Conservation (phyloP, 257 asterid species). For the Solanum pennellii region DNA sequence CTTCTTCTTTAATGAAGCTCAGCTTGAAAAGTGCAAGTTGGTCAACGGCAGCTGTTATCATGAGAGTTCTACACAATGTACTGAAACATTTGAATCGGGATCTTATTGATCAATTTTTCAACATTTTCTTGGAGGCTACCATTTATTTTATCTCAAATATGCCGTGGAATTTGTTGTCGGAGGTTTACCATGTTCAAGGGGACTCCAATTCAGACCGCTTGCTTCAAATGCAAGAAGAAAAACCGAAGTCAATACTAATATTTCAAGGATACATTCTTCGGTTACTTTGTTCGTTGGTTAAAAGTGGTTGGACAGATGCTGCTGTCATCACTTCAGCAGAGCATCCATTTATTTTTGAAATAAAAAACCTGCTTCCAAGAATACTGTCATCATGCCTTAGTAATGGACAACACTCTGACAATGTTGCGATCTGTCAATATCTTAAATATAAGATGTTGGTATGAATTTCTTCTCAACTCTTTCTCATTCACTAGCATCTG, state of each 20-base stretch:
- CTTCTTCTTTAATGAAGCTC: conserved; percentile 19
- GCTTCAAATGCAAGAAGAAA: conserved; percentile 5
- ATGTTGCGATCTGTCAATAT: conserved; percentile 39
- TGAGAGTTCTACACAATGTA: conserved; percentile 48
- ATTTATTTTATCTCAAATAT: conserved; percentile 29
- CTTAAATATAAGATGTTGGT: conserved; percentile 83
- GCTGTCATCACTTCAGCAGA: conserved; percentile 10
- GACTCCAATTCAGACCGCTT: conserved; percentile 11
- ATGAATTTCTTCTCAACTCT: neutral
- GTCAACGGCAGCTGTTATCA: conserved; percentile 33
- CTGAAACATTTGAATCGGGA: conserved; percentile 49
- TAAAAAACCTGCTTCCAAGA: conserved; percentile 39
- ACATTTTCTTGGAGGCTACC: conserved; percentile 31
- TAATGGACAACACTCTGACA: conserved; percentile 16
- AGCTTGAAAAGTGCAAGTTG: conserved; percentile 34
- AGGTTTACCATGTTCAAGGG: conserved; percentile 13
- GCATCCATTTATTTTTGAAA: conserved; percentile 21
- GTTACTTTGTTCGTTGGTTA: conserved; percentile 53
- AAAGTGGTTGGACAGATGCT: conserved; percentile 19
- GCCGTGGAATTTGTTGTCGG: conserved; percentile 38
- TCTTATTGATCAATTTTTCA: conserved; percentile 18
- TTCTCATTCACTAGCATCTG: neutral
- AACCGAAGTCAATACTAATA: conserved; percentile 17
- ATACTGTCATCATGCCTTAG: conserved; percentile 41
- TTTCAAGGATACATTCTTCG: conserved; percentile 55